Percentiles rank a stretch among this genome's conserved stretches.
Conservation (phyloP, 345 rosid species). For the Eutrema heterophyllum region DNA sequence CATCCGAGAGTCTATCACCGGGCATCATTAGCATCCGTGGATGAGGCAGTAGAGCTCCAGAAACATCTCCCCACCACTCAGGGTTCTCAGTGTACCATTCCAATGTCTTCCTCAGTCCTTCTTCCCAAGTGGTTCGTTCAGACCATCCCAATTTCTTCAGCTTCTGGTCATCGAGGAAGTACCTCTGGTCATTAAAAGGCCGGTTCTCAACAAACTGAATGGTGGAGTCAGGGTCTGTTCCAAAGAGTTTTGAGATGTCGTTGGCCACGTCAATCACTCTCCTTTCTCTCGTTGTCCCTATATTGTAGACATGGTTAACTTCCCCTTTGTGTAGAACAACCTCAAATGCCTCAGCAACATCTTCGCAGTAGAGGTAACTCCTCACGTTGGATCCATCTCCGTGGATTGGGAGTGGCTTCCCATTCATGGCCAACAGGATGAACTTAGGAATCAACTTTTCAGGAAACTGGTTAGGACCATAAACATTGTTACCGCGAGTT, state of each 20-base stretch:
- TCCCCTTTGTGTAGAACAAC: conserved; percentile 86
- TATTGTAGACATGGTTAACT: conserved; percentile 82
- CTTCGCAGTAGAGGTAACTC: conserved; percentile 87
- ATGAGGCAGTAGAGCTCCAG: conserved; percentile 86
- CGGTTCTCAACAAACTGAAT: conserved; percentile 79
- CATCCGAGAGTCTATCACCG: conserved; percentile 66
- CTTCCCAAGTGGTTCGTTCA: conserved; percentile 76
- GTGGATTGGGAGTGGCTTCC: conserved; percentile 68
- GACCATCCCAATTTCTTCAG: conserved; percentile 79
- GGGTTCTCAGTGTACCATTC: conserved; percentile 85
- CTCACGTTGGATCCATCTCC: conserved; percentile 88
- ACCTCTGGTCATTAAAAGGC: conserved; percentile 92
- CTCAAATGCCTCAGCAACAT: conserved; percentile 94
- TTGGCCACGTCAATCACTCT: conserved; percentile 84
- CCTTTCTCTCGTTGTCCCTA: conserved; percentile 87
- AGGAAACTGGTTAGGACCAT: conserved; percentile 89
- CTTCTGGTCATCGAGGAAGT: conserved; percentile 88
- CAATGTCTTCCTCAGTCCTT: conserved; percentile 71
- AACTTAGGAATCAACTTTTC: conserved; percentile 87
- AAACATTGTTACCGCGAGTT: conserved; percentile 86
- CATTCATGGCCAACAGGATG: conserved; percentile 62
- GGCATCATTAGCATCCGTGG: conserved; percentile 87
- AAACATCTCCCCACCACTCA: conserved; percentile 95
- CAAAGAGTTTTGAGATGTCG: conserved; percentile 69
- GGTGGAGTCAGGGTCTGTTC: conserved; percentile 53